These are phyloP conservation scores for Pythium pyrilobum DNA, from an alignment of 352 stramenopile species.

Conservation along the genomic window DNA sequence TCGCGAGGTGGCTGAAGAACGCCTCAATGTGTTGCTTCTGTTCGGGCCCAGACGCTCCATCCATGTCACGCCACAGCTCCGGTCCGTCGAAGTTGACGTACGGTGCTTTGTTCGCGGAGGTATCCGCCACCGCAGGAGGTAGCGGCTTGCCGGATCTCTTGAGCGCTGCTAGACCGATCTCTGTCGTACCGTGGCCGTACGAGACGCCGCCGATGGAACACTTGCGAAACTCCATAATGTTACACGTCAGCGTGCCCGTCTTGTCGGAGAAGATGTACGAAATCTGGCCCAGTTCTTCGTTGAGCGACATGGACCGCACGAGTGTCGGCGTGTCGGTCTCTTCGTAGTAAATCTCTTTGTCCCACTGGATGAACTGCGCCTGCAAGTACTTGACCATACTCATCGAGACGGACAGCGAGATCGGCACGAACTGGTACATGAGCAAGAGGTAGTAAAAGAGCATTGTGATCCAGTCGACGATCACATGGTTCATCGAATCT, in stretches of 20 bases:
- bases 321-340: constrained; percentile 84
- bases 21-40: constrained; percentile 59
- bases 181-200: constrained; percentile 85
- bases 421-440: constrained; percentile 96
- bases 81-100: constrained; percentile 78
- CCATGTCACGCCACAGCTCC: constrained; percentile 59
- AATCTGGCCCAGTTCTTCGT: constrained; percentile 95
- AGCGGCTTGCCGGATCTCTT: constrained; percentile 56
- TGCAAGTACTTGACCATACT: constrained; percentile 95
- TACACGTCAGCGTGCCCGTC: constrained; percentile 99
- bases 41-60: constrained; percentile 36
- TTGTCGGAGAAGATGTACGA: constrained; percentile 99
- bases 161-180: constrained; percentile 70
- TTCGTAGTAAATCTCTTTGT: constrained; percentile 92
- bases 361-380: constrained; percentile 92
- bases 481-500: constrained; percentile 24
- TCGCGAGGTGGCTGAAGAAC: constrained; percentile 82
- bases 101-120: constrained; percentile 28
- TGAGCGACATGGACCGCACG: constrained; percentile 92
- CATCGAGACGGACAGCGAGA: constrained; percentile 97
- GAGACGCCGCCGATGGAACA: constrained; percentile 88
- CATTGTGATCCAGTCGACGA: constrained; percentile 73
- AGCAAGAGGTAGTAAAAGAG: constrained; percentile 94
- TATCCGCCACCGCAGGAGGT: constrained; percentile 22
- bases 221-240: constrained; percentile 97